Evolutionary conservation across 495 filamentous ascomycete species (phyloP), one percentile per base, ranked within the genome.

Genomic region (Talaromyces liani): DNA sequence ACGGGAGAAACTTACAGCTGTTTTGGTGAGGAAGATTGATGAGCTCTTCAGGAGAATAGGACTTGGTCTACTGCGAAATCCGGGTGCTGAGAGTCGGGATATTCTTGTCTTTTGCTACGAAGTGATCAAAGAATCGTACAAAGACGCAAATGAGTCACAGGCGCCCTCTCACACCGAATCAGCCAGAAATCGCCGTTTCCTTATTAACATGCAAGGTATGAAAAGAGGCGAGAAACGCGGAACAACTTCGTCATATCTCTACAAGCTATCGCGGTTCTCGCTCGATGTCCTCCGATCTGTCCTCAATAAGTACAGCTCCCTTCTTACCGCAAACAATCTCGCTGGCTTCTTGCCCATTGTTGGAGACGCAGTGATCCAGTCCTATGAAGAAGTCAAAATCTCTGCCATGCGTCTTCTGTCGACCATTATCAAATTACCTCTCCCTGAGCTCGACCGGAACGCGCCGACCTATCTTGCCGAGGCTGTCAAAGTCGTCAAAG

Each of bases 101-200:
- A 83, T 93, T 60, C 77, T 98, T 49, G 76, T 97, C 0, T 98
- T 98, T 75, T 96, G 92, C 73, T 96, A 96, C 70, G 90, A 98
- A 75, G 83, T 97, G 53, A 89, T 96, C 36, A 88, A 93, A 70
- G 88, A 93, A 67, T 89, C 90, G 2, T 94, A 97, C 71, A 83
- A 84, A 57, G 79, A 79, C 41, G 79, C 67, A 25, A 66, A 22
- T 25, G 45, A 66, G 25, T 36, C 73, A 16, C 63, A 78, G 34
- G 71, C 69, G 12, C 72, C 75, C 25, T 47, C 67, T 39, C 69
- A 69, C 20, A 82, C 79, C 58, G 73, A 85, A 5, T 82, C 89
- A 66, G 80, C 84, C 7, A 82, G 80, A 29, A 84, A 88, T 33
- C 84, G 86, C 70, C 83, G 87, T 36, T 94, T 94, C 70, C 76